phyloP scores from a whole-genome alignment of 1,284 basidiomycete genomes.

The Rhodofomes roseus region DNA sequence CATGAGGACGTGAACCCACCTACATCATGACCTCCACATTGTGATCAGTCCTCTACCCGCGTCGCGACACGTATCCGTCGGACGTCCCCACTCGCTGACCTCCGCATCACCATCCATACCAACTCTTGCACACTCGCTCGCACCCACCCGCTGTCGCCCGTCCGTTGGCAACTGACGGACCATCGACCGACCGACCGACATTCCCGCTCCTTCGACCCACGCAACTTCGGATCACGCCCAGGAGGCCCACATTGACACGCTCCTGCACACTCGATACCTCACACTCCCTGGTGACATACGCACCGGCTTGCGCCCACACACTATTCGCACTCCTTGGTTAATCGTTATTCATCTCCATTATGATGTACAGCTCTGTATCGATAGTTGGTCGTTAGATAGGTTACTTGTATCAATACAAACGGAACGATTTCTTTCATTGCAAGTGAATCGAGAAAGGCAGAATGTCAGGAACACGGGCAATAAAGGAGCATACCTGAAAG shows the following conservation, averaged over 20 bases:
- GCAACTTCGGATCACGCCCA: not conserved
- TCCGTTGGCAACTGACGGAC: not conserved
- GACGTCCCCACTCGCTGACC: too few relatives aligned
- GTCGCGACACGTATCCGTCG: not conserved
- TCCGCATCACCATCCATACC: too few relatives aligned
- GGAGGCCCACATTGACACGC: not conserved
- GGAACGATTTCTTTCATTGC: not conserved
- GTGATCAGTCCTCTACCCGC: not conserved
- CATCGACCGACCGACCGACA: not conserved
- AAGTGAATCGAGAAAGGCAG: not conserved
- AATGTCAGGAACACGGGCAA: not conserved
- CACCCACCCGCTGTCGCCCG: not conserved
- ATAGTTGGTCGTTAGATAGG: not conserved
- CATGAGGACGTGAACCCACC: not conserved
- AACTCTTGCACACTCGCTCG: not conserved
- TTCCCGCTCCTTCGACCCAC: not conserved
- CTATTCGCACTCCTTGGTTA: not conserved
- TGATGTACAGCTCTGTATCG: constrained; percentile 1
- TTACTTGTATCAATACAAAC: not conserved
- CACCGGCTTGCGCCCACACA: not conserved
- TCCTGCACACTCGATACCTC: not conserved
- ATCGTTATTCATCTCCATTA: not conserved
- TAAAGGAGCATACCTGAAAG: not conserved
- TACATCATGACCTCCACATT: not conserved
- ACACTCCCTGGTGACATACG: not conserved